Conservation (phyloP, 768 basidiomycete genomes). For the Amanita polypyramis region DNA sequence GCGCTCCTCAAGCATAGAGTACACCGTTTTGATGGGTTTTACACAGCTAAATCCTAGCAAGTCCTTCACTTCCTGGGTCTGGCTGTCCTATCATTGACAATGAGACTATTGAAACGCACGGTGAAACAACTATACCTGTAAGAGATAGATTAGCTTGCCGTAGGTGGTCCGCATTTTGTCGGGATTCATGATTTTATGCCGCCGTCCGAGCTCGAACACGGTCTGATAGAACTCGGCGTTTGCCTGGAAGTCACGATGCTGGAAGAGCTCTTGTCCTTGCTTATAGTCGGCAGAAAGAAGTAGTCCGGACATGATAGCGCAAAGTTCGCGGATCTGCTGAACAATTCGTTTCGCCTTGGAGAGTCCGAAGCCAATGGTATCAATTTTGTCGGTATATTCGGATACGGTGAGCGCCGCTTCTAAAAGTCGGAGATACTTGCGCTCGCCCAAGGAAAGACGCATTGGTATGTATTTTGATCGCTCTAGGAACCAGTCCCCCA, state of each 20-base stretch:
- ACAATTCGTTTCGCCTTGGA: conserved; percentile 86
- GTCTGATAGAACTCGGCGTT: conserved; percentile 75
- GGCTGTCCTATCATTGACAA: conserved; percentile 55
- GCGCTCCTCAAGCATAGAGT: conserved; percentile 53
- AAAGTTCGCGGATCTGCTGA: conserved; percentile 77
- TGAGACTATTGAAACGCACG: conserved; percentile 2
- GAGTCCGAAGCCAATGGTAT: conserved; percentile 66
- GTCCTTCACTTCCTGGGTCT: conserved; percentile 72
- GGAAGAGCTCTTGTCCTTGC: conserved; percentile 78
- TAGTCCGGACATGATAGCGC: conserved; percentile 79
- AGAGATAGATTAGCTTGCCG: conserved; percentile 75
- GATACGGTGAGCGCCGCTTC: conserved; percentile 80
- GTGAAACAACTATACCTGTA: conserved; percentile 43
- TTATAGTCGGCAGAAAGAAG: conserved; percentile 81
- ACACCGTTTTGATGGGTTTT: conserved; percentile 66
- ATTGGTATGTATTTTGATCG: conserved; percentile 74
- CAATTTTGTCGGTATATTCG: conserved; percentile 87
- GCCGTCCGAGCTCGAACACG: conserved; percentile 73
- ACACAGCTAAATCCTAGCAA: conserved; percentile 75
- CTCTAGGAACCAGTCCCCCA: conserved; percentile 82
- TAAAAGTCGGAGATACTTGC: conserved; percentile 76
- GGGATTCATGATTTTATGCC: conserved; percentile 89
- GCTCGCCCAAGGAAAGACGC: conserved; percentile 63
- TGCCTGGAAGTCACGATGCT: conserved; percentile 69
- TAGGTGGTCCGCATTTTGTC: conserved; percentile 89